Base-by-base conservation (phyloP, 2,329 filamentous ascomycete species). In the Pseudopyricularia cyperi region DNA sequence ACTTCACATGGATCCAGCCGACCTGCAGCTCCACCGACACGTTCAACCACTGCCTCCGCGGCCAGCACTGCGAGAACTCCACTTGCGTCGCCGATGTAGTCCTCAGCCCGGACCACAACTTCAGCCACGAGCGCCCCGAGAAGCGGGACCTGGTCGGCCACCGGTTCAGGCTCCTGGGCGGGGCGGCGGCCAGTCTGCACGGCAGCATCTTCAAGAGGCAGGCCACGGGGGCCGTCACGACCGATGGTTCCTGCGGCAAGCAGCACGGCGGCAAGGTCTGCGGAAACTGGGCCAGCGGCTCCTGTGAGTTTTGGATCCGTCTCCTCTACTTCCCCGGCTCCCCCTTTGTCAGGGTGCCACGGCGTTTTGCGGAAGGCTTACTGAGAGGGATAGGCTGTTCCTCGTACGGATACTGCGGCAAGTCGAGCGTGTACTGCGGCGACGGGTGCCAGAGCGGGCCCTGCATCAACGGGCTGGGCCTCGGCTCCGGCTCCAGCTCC, bases 1-100 rank as follows among this genome's bases (percentile, higher is more conserved):
- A 51, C 37, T 51, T 51, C 37, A 51, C 49, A 7, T 51, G 49
- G 49, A 26, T 51, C 11, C 49, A 51, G 28, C 49, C 49, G 26
- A 44, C n/a, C 2, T 51, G 49, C 37, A 46, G 49, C 37, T 24
- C 35, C 3, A 17, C 26, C 17, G 49, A 51, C 17, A 32, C 49
- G 26, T 51, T 32, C 49, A 51, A 51, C 35, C 42, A 46, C 3
- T 51, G 49, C 24, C 49, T 51, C 14, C 39, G 35, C 14, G 49
- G 49, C 11, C 49, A 51, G 28, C 49, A 51, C 49, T 51, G 49
- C 37, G 49, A 26, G 3, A 26, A n/a, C 2, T 22, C 28, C 3
- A 33, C 17, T 15, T 51, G 49, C 28, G 14, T 46, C 26, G 24
- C 49, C 26, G 17, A 51, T 8, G 26, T 44, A 17, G 19, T 8